Evolutionary conservation across 2,329 filamentous ascomycete species (phyloP), one percentile per base, ranked within the genome.

Genomic region (Zasmidium citrigriseum): DNA sequence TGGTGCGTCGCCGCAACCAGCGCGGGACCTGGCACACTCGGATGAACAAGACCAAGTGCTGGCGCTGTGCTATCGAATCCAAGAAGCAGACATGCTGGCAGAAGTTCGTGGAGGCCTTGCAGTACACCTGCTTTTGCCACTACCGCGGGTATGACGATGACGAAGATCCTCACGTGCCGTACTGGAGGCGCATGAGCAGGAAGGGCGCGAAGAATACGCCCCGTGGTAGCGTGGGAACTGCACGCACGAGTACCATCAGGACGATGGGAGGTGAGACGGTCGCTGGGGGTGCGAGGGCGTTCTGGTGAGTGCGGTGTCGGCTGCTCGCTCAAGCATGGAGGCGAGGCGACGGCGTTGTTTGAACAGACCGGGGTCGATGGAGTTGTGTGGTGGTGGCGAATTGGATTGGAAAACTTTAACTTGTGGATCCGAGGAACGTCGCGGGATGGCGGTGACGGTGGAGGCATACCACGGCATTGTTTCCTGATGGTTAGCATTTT

Each of bases 61-160:
- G 67, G 68, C 58, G 64, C 12, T 70, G 68, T 51, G 66, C 64
- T 22, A 52, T 70, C 20, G 58, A 61, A 3, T 46, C 48, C 11
- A 38, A 41, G 23, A 55, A 58, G 52, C 18, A 24, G 45, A 60
- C 52, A 18, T 61, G 58, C n/a, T 65, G 60, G 61, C 51, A 38
- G 21, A 62, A 56, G 46, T 20, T 66, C 16, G 29, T 48, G 46
- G 21, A 52, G 41, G 55, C 49, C 18, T 14, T 67, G 61, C 57
- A 63, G 50, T 70, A 67, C 55, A 69, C 64, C 12, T 70, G 68
- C 54, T 64, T 69, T 27, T 67, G 66, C 57, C 62, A 64, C 50
- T 69, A 69, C 50, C 54, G 60, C 27, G 64, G 57, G 7, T 66
- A 64, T 49, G 59, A 66, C 45, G 62, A 66, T 46, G 64, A 66